Evolutionary conservation across 2,329 filamentous ascomycete species (phyloP), one percentile per base, ranked within the genome.

Genomic region (Penicillium sp.): DNA sequence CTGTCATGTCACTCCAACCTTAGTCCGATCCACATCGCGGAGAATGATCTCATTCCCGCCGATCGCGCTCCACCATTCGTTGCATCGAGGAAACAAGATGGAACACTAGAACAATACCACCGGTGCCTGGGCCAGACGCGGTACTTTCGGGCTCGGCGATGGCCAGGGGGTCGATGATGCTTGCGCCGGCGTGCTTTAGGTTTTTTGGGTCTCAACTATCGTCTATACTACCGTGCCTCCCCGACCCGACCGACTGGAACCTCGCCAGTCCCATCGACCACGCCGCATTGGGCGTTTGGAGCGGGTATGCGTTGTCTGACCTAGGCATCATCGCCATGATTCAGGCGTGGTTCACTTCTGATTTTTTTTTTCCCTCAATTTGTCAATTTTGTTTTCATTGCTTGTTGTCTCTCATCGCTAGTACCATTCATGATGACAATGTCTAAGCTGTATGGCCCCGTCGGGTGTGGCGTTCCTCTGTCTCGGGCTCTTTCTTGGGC

Each of bases 381-480:
- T n/a, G n/a, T n/a, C n/a, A n/a, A n/a, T n/a, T n/a, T n/a, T n/a
- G n/a, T n/a, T n/a, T n/a, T n/a, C n/a, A n/a, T n/a, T n/a, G n/a
- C n/a, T n/a, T n/a, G n/a, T n/a, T n/a, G n/a, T n/a, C n/a, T n/a
- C n/a, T n/a, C 25, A 27, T 27, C 14, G 5, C 6, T 4, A 7
- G 5, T 6, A n/a, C 10, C 25, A 27, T 27, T 31, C 28, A 23
- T 18, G 23, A 21, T 10, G 40, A 52, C 49, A 53, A 49, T 53
- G 49, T 56, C 49, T 54, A 50, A 47, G 42, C 42, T 53, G 50
- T 43, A 48, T 31, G 38, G 14, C 38, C 36, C 49, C 49, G 47
- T 52, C 43, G 52, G 45, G 7, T 48, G 41, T 53, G 53, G 41
- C 48, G 51, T 31, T 33, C n/a, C n/a, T n/a, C 34, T 10, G 34